These are phyloP conservation scores for Nidularia pulvinata DNA, from an alignment of 768 basidiomycete genomes.

Conservation along the genomic window DNA sequence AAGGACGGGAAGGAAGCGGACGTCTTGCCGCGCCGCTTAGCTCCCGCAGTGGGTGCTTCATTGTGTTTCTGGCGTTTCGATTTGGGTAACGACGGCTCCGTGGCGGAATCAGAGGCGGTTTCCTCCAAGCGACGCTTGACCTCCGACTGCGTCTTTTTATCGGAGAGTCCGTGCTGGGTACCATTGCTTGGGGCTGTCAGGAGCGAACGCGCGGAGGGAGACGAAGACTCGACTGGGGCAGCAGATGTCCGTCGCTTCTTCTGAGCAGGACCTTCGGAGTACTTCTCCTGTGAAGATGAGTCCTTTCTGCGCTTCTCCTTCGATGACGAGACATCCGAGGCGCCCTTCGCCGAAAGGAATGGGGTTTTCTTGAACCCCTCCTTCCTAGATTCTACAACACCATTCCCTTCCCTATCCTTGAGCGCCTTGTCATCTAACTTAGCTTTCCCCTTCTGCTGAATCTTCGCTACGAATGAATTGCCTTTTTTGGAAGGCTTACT, in stretches of 20 bases:
- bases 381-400: not conserved
- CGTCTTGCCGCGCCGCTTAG: not conserved
- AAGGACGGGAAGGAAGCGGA: not conserved
- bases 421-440: constrained; percentile 6
- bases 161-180: not conserved
- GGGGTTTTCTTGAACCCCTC: not conserved
- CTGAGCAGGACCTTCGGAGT: not conserved
- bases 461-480: not conserved
- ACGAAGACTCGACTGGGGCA: not conserved
- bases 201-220: not conserved
- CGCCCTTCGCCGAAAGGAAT: not conserved
- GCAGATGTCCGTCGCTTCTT: not conserved
- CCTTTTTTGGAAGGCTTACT: not conserved
- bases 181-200: not conserved
- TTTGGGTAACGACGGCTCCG: constrained; percentile 11
- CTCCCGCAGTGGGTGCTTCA: not conserved
- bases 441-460: not conserved
- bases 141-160: not conserved
- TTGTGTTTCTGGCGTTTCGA: constrained; percentile 17
- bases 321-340: not conserved
- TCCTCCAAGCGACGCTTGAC: constrained; percentile 1
- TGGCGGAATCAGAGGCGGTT: not conserved
- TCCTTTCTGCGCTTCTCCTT: constrained; percentile 1
- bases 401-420: constrained; percentile 12
- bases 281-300: not conserved